These are phyloP conservation scores for Dillenia turbinata DNA, from an alignment of 164 flowering plant species.

Conservation along the genomic window DNA sequence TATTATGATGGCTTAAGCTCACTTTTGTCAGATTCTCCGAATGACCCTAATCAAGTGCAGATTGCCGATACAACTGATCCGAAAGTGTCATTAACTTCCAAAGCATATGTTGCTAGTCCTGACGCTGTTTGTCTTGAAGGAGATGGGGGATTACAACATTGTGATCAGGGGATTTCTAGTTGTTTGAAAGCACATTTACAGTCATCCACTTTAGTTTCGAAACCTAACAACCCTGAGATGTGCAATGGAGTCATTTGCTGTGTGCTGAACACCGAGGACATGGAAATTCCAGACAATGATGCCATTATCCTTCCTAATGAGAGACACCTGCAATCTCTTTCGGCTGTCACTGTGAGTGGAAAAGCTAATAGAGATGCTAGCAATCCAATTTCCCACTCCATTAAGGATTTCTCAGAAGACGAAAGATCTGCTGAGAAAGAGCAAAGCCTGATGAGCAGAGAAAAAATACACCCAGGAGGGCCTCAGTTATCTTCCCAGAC, in stretches of 20 bases:
- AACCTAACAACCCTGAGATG: constrained; percentile 28
- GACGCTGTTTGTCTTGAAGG: constrained; percentile 18
- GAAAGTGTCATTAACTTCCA: constrained; percentile 21
- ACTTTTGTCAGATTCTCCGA: constrained; percentile 49
- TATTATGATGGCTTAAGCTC: constrained; percentile 49
- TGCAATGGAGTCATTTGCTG: constrained; percentile 49
- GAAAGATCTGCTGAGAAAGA: constrained; percentile 23
- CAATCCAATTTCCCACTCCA: constrained; percentile 17
- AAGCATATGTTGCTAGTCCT: constrained; percentile 9
- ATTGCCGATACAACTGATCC: constrained; percentile 16
- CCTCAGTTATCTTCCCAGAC: constrained; percentile 17
- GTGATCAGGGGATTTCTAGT: constrained; percentile 11
- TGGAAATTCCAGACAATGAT: constrained; percentile 73
- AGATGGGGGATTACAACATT: constrained; percentile 9
- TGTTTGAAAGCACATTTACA: constrained; percentile 19
- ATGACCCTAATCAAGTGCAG: constrained; percentile 28
- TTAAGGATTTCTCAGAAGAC: constrained; percentile 16
- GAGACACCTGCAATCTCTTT: constrained; percentile 12
- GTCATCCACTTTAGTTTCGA: constrained; percentile 16
- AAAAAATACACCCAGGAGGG: constrained; percentile 18
- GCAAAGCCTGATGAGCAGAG: constrained; percentile 17
- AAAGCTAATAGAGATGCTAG: constrained; percentile 17
- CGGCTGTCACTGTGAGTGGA: constrained; percentile 13
- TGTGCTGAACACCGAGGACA: constrained; percentile 63
- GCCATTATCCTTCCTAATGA: constrained; percentile 33